These are phyloP conservation scores for Cryptosporidium baileyi DNA, from an alignment of 169 alveolate genomes.

Conservation along the genomic window DNA sequence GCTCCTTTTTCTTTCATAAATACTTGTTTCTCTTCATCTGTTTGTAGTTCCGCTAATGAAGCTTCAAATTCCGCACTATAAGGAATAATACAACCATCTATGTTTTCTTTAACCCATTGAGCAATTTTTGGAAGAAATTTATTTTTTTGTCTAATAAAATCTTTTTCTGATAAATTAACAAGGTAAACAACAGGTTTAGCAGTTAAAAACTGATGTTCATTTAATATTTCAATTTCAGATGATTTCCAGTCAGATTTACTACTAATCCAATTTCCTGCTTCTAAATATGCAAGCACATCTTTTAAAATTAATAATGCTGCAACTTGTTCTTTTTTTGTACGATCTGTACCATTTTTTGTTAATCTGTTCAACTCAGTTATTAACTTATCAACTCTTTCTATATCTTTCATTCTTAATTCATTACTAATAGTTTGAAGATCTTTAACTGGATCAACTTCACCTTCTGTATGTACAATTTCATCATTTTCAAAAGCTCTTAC, in stretches of 20 bases:
- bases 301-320: slow-evolving; percentile 90
- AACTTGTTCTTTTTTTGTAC: slow-evolving; percentile 87
- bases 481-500: slow-evolving; percentile 97
- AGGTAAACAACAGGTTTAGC: slow-evolving; percentile 98
- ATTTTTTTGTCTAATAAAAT: slow-evolving; percentile 95
- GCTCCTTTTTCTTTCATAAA: slow-evolving; percentile 84
- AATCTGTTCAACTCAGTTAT: slow-evolving; percentile 90
- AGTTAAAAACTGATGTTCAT: slow-evolving; percentile 93
- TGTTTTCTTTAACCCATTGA: slow-evolving; percentile 95
- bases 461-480: slow-evolving; percentile 96
- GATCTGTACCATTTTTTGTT: slow-evolving; percentile 86
- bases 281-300: slow-evolving; percentile 84
- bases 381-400: slow-evolving; percentile 86
- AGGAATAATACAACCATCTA: slow-evolving; percentile 97
- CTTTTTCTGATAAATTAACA: slow-evolving; percentile 93
- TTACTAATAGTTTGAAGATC: slow-evolving; percentile 94
- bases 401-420: slow-evolving; percentile 95
- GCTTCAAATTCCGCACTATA: slow-evolving; percentile 96
- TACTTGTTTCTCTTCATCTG: slow-evolving; percentile 83
- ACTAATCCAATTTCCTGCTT: slow-evolving; percentile 88
- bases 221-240: slow-evolving; percentile 88
- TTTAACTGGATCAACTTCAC: slow-evolving; percentile 96
- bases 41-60: slow-evolving; percentile 85
- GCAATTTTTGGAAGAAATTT: slow-evolving; percentile 93
- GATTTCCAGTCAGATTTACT: slow-evolving; percentile 88